phyloP scores from a whole-genome alignment of 192 early-diverging fungal species.

The Coemansia asiatica region DNA sequence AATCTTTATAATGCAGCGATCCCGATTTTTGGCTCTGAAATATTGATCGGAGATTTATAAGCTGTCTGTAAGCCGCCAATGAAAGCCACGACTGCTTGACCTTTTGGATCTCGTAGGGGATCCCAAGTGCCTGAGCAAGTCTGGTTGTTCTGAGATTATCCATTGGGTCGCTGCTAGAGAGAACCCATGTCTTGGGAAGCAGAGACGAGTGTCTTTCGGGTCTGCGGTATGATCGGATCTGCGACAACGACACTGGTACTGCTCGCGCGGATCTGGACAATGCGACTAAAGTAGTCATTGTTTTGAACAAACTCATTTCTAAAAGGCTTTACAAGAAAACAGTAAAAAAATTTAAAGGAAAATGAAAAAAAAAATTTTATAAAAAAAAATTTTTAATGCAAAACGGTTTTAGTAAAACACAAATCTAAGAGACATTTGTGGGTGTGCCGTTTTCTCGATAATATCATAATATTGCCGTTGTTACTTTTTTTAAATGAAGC shows the following conservation, averaged over 20 bases:
- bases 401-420: too few species aligned
- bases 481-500: too few species aligned
- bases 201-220: conserved; percentile 46
- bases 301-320: too few species aligned
- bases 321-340: not conserved
- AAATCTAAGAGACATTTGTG: not conserved
- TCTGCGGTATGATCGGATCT: conserved; percentile 8
- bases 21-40: not conserved
- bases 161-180: conserved; percentile 19
- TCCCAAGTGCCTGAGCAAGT: conserved; percentile 26
- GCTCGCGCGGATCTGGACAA: not conserved
- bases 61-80: conserved; percentile 1
- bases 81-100: not conserved
- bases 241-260: not conserved
- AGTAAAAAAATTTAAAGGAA: not conserved
- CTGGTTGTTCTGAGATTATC: conserved; percentile 17
- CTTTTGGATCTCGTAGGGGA: conserved; percentile 24
- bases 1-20: conserved; percentile 8
- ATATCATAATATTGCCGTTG: too few species aligned
- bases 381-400: not conserved
- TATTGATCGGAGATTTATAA: conserved; percentile 12
- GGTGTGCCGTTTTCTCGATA: too few species aligned
- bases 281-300: not conserved
- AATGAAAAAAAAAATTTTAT: conserved; percentile 4
- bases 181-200: conserved; percentile 35